phyloP scores from a whole-genome alignment of 192 early-diverging fungal species.

The Linnemannia zychae region DNA sequence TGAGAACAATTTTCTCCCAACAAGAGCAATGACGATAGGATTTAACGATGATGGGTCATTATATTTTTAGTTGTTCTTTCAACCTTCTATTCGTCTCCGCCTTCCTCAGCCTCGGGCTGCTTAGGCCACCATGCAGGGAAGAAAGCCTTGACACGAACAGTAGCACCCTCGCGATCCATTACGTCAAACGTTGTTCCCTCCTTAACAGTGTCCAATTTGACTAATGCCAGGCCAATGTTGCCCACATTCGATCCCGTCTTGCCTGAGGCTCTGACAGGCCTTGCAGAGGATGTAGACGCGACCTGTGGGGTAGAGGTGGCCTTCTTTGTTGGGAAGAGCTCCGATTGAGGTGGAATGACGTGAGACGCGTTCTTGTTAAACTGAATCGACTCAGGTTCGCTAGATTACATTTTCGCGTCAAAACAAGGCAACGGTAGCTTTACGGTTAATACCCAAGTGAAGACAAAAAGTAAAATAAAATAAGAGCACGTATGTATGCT shows the following conservation, averaged over 20 bases:
- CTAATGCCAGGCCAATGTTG: slow-evolving; percentile 90
- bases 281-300: slow-evolving; percentile 50
- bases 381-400: slow-evolving; percentile 54
- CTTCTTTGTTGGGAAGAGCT: slow-evolving; percentile 33
- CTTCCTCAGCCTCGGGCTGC: slow-evolving; percentile 8
- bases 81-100: background rate
- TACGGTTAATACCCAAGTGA: slow-evolving; percentile 18
- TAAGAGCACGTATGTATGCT: background rate
- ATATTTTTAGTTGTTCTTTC: too few species aligned
- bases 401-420: slow-evolving; percentile 1
- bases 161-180: slow-evolving; percentile 53
- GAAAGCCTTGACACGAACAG: slow-evolving; percentile 42
- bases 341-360: slow-evolving; percentile 47
- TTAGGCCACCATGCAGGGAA: slow-evolving; percentile 55
- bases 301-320: slow-evolving; percentile 13
- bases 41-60: background rate
- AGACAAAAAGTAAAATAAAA: background rate
- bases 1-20: background rate
- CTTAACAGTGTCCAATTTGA: slow-evolving; percentile 83
- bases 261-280: slow-evolving; percentile 67
- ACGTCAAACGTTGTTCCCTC: slow-evolving; percentile 42
- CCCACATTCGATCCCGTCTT: slow-evolving; percentile 72
- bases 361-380: slow-evolving; percentile 26
- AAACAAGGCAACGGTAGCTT: background rate
- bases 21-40: background rate